Evolutionary conservation across 495 filamentous ascomycete species (phyloP), one percentile per base, ranked within the genome.

Genomic region (Filosporella fistucella): DNA sequence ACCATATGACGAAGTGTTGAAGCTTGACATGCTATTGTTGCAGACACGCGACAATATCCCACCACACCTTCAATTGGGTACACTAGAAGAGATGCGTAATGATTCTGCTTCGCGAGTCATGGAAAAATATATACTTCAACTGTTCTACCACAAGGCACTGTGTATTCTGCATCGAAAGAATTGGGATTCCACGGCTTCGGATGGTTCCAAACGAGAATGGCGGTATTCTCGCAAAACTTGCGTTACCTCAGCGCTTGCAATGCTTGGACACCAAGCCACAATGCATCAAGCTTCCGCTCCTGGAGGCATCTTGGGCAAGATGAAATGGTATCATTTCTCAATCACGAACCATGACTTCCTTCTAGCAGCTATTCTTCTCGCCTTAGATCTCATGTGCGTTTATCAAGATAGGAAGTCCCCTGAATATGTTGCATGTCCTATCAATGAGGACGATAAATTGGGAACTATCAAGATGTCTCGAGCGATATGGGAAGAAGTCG

Each of bases 131-230:
- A 81, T 77, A 0, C 65, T 91, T 11, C 79, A 84, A 11, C 63
- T 88, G 4, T 66, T 89, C 16, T 89, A 86, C 55, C 78, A 86
- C 51, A 89, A 89, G 59, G 68, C 76, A 9, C 72, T 84, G 13
- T 82, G 80, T 36, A 77, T 90, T 7, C 68, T 91, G 21, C 88
- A 91, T 56, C 77, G 86, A 5, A 77, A 53, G 24, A 53, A 45
- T 36, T 57, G 55, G 55, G 78, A 47, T 88, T 84, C 58, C 66
- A 88, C 24, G 68, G 69, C 21, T 71, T 77, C 49, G 68, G 71
- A 9, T 66, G 72, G 11, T 63, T 65, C 28, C 1, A 77, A 80
- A 47, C 70, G 70, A 28, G 73, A 84, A 23, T 85, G 82, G 51
- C 71, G 72, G 6, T 84, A 86, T 59, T 90, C 86, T 8, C 71